phyloP scores from a whole-genome alignment of 306 rosid genomes.

The Inga laurina region DNA sequence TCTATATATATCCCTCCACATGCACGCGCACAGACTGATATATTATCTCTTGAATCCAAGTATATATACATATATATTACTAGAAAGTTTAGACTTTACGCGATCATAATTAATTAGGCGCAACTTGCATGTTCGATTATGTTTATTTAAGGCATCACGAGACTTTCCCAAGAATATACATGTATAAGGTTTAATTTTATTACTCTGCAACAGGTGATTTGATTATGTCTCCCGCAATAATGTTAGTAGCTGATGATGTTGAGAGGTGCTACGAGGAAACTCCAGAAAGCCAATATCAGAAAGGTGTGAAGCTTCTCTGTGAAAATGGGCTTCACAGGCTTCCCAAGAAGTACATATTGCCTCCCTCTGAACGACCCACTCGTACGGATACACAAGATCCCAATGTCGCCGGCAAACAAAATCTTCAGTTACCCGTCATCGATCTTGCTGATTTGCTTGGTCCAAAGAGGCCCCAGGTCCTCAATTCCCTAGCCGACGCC shows the following conservation, averaged over 20 bases:
- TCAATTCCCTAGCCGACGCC: conserved; percentile 58
- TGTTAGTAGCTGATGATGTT: conserved; percentile 33
- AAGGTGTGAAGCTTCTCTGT: conserved; percentile 71
- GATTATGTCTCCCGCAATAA: conserved; percentile 64
- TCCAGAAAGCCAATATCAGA: conserved; percentile 47
- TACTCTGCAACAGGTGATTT: conserved; percentile 1
- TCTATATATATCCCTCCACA: neutral
- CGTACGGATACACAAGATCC: conserved; percentile 4
- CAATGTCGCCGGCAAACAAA: conserved; percentile 15
- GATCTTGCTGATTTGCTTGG: conserved; percentile 69
- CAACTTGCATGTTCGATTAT: neutral
- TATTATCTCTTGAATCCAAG: neutral
- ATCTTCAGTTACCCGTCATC: conserved; percentile 63
- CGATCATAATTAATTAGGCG: neutral
- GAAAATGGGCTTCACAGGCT: conserved; percentile 61
- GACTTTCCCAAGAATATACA: neutral
- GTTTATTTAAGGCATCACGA: neutral
- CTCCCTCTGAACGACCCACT: conserved; percentile 62
- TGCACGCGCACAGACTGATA: neutral
- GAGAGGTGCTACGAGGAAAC: conserved; percentile 15
- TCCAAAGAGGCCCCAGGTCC: conserved; percentile 55
- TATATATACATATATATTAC: neutral
- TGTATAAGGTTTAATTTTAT: neutral
- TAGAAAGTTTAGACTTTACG: neutral
- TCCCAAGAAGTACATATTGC: conserved; percentile 69